Percentiles rank a stretch among this genome's conserved stretches.
Conservation (phyloP, 1,284 basidiomycete genomes). For the Coniferiporia sulphurascens region DNA sequence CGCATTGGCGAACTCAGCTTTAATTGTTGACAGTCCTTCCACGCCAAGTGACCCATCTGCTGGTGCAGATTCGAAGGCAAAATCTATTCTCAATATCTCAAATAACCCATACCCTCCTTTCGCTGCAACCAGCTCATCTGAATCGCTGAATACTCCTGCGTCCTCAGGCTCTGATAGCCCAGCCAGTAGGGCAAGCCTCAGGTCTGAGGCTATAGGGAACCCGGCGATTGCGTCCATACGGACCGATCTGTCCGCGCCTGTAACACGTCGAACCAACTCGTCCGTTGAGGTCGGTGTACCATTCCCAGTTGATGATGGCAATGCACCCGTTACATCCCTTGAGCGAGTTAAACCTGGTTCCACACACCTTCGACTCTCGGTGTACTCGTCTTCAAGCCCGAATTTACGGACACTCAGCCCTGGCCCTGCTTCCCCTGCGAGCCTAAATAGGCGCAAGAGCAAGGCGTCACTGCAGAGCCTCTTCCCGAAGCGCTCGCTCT, state of each 20-base stretch:
- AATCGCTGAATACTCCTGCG: slow-evolving; percentile 12
- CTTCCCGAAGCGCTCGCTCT: slow-evolving; percentile 14
- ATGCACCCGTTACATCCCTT: slow-evolving; percentile 14
- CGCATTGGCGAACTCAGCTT: neutral
- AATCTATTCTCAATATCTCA: slow-evolving; percentile 4
- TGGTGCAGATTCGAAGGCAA: slow-evolving; percentile 1
- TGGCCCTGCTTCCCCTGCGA: neutral
- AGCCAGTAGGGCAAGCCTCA: neutral
- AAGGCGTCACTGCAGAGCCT: slow-evolving; percentile 16
- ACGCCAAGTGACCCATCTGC: slow-evolving; percentile 1
- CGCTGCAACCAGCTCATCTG: slow-evolving; percentile 4
- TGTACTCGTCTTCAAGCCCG: slow-evolving; percentile 16
- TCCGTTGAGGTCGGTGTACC: slow-evolving; percentile 11
- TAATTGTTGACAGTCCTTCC: neutral
- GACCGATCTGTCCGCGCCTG: slow-evolving; percentile 14
- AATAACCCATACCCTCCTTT: slow-evolving; percentile 2
- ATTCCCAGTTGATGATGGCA: slow-evolving; percentile 7
- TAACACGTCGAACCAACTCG: slow-evolving; percentile 8
- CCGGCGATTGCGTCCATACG: neutral
- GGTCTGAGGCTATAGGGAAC: neutral
- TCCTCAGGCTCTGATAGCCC: slow-evolving; percentile 1
- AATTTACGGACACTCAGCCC: neutral
- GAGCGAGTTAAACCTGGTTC: neutral
- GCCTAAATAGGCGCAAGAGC: slow-evolving; percentile 12
- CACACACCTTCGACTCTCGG: slow-evolving; percentile 1